These are phyloP conservation scores for Ricinus communis DNA, from an alignment of 345 rosid genomes.

Conservation along the genomic window DNA sequence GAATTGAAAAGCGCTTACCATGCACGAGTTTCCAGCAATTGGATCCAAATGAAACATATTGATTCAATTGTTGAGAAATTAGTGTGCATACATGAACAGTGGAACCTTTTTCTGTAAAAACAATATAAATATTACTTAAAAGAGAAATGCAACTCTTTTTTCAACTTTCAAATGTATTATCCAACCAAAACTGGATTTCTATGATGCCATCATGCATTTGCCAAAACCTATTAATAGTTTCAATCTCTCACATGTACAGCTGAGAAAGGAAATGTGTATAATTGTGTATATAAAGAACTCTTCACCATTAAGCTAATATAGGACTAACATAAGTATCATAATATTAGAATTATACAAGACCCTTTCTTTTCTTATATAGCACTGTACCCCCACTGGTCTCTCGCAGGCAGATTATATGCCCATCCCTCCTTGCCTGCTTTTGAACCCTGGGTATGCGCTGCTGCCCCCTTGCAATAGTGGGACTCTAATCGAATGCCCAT, in stretches of 20 bases:
- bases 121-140: too few relatives aligned
- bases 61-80: too few relatives aligned
- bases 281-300: background rate
- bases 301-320: constrained; percentile 3
- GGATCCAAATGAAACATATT: too few relatives aligned
- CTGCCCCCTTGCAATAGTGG: background rate
- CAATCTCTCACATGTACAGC: background rate
- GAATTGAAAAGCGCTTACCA: too few relatives aligned
- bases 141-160: too few relatives aligned
- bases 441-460: background rate
- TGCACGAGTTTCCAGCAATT: too few relatives aligned
- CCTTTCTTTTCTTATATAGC: background rate
- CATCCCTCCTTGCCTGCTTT: background rate
- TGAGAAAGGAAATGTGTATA: background rate
- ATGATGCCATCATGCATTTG: background rate
- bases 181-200: background rate
- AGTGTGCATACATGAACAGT: too few relatives aligned
- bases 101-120: too few relatives aligned
- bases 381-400: background rate
- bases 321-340: constrained; percentile 4
- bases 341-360: constrained; percentile 7
- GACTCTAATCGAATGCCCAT: background rate
- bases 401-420: background rate
- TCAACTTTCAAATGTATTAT: background rate
- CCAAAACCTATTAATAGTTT: too few relatives aligned